Evolutionary conservation across 2,329 filamentous ascomycete genomes (phyloP).

Genomic region (Dactylonectria estremocensis): DNA sequence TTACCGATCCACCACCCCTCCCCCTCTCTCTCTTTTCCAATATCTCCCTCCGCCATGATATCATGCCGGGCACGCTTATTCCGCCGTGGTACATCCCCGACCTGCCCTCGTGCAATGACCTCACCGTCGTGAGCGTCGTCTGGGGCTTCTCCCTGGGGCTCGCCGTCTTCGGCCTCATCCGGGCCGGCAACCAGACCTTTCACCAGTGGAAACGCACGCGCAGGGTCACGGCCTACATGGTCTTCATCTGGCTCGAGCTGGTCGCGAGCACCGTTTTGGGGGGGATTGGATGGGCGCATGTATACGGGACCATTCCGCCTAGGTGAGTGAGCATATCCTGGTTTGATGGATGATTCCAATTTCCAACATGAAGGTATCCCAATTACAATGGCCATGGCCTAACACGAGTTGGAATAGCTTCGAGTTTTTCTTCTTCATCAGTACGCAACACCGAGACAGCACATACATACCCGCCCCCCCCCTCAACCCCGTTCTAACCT

Average conservation of each 20-base stretch:
- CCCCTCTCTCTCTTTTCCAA: neutral
- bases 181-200: conserved; percentile 22
- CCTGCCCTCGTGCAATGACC: conserved; percentile 18
- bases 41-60: neutral
- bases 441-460: conserved; percentile 12
- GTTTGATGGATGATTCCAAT: too few species aligned
- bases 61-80: conserved; percentile 37
- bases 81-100: conserved; percentile 34
- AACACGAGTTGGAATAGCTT: conserved; percentile 18
- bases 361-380: too few species aligned
- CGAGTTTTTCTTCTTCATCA: conserved; percentile 40
- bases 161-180: conserved; percentile 29
- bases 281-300: conserved; percentile 37
- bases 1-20: too few species aligned
- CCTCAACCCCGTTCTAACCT: conserved; percentile 11
- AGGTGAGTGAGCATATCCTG: conserved; percentile 19
- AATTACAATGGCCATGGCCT: neutral
- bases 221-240: conserved; percentile 32
- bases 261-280: too few species aligned
- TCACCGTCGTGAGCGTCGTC: conserved; percentile 36
- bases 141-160: conserved; percentile 38
- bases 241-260: conserved; percentile 39
- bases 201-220: conserved; percentile 26
- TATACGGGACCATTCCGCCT: conserved; percentile 19
- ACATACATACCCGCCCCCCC: too few species aligned